phyloP scores from a whole-genome alignment of 169 alveolate genomes.

The Plasmodium berghei region DNA sequence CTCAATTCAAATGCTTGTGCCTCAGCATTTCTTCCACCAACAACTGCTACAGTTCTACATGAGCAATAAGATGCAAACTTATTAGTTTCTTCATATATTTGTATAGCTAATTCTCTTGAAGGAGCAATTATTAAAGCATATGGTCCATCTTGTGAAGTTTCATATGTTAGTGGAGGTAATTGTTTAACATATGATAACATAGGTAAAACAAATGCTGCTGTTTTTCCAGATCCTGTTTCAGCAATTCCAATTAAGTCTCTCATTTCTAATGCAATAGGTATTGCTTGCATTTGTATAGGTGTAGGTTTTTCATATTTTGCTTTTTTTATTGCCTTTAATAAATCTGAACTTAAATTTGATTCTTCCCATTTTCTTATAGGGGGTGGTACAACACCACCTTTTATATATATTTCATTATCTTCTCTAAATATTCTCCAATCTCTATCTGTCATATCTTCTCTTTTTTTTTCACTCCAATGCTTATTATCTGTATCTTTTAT shows the following conservation, averaged over 20 bases:
- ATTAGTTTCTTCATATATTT: slow-evolving; percentile 93
- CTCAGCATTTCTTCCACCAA: slow-evolving; percentile 97
- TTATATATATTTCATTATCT: slow-evolving; percentile 93
- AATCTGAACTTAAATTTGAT: slow-evolving; percentile 85
- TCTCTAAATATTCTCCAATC: slow-evolving; percentile 98
- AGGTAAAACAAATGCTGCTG: slow-evolving; percentile 97
- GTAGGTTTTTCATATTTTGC: slow-evolving; percentile 92
- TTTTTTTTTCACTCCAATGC: slow-evolving; percentile 92
- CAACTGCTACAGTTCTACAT: slow-evolving; percentile 93
- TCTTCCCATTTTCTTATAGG: slow-evolving; percentile 96
- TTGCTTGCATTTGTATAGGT: slow-evolving; percentile 97
- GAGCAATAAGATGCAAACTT: slow-evolving; percentile 89
- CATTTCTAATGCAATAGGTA: slow-evolving; percentile 94
- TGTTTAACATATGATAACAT: slow-evolving; percentile 91
- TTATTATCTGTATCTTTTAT: slow-evolving; percentile 75
- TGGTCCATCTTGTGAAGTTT: slow-evolving; percentile 95
- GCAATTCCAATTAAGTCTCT: slow-evolving; percentile 98
- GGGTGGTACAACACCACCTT: slow-evolving; percentile 93
- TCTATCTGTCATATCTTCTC: slow-evolving; percentile 93
- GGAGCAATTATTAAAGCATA: slow-evolving; percentile 96
- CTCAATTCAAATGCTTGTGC: slow-evolving; percentile 93
- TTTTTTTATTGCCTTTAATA: slow-evolving; percentile 84
- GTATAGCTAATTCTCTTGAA: slow-evolving; percentile 95
- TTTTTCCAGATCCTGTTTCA: slow-evolving; percentile 97
- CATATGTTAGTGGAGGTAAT: slow-evolving; percentile 93